A percentile compares a stretch with the other conserved stretches of the same genome.
phyloP scores from a whole-genome alignment of 1,284 basidiomycete species.

The Pseudozyma sp. region DNA sequence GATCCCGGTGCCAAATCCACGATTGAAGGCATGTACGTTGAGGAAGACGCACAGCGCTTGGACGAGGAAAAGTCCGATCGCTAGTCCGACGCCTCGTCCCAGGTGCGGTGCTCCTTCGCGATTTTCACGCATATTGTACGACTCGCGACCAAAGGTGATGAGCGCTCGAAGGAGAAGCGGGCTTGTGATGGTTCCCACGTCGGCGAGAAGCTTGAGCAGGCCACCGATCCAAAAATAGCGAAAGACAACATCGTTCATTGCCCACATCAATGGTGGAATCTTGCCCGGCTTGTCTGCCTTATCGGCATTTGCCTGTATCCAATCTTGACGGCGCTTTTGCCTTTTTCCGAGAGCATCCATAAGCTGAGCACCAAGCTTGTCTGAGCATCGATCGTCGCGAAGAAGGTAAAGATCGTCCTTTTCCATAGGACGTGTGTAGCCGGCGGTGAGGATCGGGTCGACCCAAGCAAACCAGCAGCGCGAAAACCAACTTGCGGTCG shows the following conservation, averaged over 20 bases:
- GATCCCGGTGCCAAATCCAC: constrained; percentile 39
- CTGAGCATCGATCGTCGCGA: constrained; percentile 4
- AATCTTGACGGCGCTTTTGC: constrained; percentile 1
- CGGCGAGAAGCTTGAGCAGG: constrained; percentile 33
- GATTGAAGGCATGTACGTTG: constrained; percentile 48
- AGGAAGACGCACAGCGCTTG: constrained; percentile 40
- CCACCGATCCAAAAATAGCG: constrained; percentile 46
- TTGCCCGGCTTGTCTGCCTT: constrained; percentile 25
- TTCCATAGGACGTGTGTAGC: constrained; percentile 46
- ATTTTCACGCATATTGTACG: constrained; percentile 73
- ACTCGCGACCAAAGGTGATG: constrained; percentile 79
- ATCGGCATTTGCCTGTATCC: not conserved
- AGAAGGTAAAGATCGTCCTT: constrained; percentile 44
- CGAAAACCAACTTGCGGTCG: constrained; percentile 26
- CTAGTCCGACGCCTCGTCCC: constrained; percentile 80
- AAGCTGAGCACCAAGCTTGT: constrained; percentile 5
- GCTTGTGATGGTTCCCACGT: constrained; percentile 37
- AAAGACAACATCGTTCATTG: constrained; percentile 45
- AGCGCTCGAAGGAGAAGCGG: constrained; percentile 71
- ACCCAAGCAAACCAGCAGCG: constrained; percentile 45
- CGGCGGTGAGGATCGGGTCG: constrained; percentile 32
- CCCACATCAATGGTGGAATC: constrained; percentile 28
- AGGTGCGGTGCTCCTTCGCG: constrained; percentile 69
- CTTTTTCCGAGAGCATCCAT: constrained; percentile 11
- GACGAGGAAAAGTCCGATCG: constrained; percentile 71